phyloP scores from a whole-genome alignment of 176 grass and related monocot genomes.

The Thinopyrum elongatum region DNA sequence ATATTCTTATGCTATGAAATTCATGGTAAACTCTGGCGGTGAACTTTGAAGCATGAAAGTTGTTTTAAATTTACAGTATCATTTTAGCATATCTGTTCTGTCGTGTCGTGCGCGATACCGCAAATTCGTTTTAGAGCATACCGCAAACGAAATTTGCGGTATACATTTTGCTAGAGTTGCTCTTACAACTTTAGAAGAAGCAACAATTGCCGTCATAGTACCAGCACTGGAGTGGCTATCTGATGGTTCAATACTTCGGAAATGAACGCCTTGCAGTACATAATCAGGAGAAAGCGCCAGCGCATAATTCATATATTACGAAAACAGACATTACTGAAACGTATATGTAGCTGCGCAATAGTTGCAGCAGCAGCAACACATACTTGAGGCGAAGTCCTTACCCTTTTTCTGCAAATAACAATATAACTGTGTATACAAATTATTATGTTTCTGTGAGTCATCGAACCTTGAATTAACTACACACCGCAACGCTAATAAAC shows the following conservation, averaged over 20 bases:
- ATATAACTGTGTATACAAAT: slow-evolving; percentile 29
- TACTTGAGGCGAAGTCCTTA: not conserved
- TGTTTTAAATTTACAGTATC: no score
- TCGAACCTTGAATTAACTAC: slow-evolving; percentile 10
- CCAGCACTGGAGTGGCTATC: not conserved
- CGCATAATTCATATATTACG: not conserved
- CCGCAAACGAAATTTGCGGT: no score
- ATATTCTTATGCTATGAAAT: no score
- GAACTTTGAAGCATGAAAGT: no score
- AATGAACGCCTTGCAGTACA: not conserved
- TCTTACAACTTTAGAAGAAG: no score
- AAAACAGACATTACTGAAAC: not conserved
- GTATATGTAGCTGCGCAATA: not conserved
- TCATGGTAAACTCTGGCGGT: no score
- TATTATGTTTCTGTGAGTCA: slow-evolving; percentile 14
- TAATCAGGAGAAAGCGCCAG: not conserved
- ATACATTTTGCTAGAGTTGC: no score
- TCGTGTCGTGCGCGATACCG: no score
- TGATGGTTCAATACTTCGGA: not conserved
- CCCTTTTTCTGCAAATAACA: slow-evolving; percentile 8
- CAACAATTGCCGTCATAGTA: no score
- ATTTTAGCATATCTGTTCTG: no score
- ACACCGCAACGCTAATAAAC: slow-evolving; percentile 56
- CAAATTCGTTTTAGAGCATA: no score
- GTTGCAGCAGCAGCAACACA: not conserved